Evolutionary conservation across 768 basidiomycete species (phyloP), one percentile per base, ranked within the genome.

Genomic region (Kwoniella bestiolae): DNA sequence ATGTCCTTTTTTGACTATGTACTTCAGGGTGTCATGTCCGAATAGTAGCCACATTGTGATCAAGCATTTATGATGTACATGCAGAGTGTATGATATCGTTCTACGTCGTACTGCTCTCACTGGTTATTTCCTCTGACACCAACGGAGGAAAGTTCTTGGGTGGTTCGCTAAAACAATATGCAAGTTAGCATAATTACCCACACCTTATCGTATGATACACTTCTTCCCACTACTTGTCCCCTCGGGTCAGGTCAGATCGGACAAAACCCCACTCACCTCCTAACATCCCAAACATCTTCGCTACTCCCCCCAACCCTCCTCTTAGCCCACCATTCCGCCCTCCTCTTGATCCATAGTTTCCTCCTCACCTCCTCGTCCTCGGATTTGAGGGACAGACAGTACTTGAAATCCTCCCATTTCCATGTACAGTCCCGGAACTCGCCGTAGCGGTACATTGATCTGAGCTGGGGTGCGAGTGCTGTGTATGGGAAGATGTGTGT

Each of bases 291-390:
- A 2, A 99, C 87, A 78, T 94, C 92, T 82, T 98, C 95, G 71
- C 92, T 94, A 81, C 92, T 94, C 79, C 87, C 88, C 21, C 82
- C 85, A 8, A 91, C 76, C 57, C 95, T 83, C 57, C 90, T 83
- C 34, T 84, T 83, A 4, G 94, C 92, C 95, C 94, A 96, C 93
- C 94, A 94, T 78, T 94, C 92, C 2, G 95, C 95, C 59, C 91
- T 84, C 18, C 90, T 85, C 53, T 84, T 85, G 62, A 98, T 88
- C 94, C 94, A 99, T 3, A 87, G 86, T 56, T 91, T 87, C 31
- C 90, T 85, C 76, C 87, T 86, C 73, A 88, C 86, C 61, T 94
- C 92, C 16, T 88, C 87, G 57, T 89, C 85, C 80, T 91, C 83
- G 12, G 86, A 84, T 81, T 93, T 95, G 66, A 90, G 83, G 66